A percentile compares a stretch with the other conserved stretches of the same genome.
Evolutionary conservation across 2,329 filamentous ascomycete species (phyloP).

Genomic region (Cyphellophora europaea): DNA sequence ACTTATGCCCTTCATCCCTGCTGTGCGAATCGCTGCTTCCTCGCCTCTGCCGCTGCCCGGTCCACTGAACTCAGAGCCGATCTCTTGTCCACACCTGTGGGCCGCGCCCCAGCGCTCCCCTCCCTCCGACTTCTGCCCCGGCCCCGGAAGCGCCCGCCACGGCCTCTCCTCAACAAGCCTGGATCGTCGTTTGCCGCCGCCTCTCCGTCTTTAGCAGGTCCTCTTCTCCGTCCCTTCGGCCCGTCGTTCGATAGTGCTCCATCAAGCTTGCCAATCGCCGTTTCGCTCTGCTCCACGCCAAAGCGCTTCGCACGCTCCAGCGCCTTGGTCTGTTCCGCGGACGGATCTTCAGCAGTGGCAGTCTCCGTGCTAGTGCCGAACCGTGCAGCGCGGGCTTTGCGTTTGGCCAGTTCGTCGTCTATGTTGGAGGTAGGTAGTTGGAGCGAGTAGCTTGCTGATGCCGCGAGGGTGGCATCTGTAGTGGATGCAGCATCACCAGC

Average conservation of each 20-base stretch:
- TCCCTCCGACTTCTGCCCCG: constrained; percentile 12
- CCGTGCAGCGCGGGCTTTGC: constrained; percentile 39
- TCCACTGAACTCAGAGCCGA: constrained; percentile 30
- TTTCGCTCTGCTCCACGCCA: constrained; percentile 19
- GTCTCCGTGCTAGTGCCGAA: constrained; percentile 29
- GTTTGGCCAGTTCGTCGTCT: constrained; percentile 37
- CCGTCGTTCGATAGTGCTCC: constrained; percentile 34
- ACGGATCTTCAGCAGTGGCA: constrained; percentile 25
- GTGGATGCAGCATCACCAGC: constrained; percentile 3
- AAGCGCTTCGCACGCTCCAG: constrained; percentile 39
- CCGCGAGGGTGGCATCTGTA: constrained; percentile 11
- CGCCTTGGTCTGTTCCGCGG: constrained; percentile 34
- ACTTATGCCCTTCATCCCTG: too few relatives aligned
- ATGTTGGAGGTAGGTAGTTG: constrained; percentile 34
- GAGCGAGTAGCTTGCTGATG: constrained; percentile 25
- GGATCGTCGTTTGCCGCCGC: constrained; percentile 26
- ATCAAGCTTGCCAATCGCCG: constrained; percentile 32
- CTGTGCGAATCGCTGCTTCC: constrained; percentile 36
- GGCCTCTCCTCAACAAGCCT: constrained; percentile 26
- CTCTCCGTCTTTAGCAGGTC: constrained; percentile 20
- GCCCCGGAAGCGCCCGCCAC: constrained; percentile 15
- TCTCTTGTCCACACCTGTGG: constrained; percentile 18
- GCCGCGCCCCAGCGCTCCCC: constrained; percentile 18
- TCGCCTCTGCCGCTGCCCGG: constrained; percentile 32
- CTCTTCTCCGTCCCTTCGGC: constrained; percentile 29